Conservation (phyloP, 73 alveolate genomes). For the Effrenium voratum region DNA sequence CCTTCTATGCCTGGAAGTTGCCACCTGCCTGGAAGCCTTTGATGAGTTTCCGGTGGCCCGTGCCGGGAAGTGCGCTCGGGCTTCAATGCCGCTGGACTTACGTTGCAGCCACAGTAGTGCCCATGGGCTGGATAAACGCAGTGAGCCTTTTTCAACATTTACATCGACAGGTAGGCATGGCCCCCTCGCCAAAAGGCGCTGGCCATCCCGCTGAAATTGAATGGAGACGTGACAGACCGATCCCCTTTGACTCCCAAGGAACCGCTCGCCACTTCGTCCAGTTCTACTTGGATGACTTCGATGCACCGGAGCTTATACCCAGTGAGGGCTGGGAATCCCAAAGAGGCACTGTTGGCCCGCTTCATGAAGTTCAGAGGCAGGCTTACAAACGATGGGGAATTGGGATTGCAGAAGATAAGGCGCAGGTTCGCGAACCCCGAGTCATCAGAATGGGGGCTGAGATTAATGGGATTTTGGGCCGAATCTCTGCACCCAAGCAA, state of each 20-base stretch:
- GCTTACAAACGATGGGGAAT: not conserved
- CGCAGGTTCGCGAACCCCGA: not conserved
- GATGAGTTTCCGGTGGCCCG: not conserved
- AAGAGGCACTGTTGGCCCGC: not conserved
- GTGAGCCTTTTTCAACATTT: slow-evolving; percentile 30
- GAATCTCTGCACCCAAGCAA: not conserved
- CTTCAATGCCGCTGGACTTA: not conserved
- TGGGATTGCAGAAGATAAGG: not conserved
- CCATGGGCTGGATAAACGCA: slow-evolving; percentile 4
- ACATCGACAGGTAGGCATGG: slow-evolving; percentile 36
- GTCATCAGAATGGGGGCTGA: slow-evolving; percentile 17
- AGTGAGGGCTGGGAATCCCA: not conserved
- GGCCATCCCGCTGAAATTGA: not conserved
- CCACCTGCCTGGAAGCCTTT: not conserved
- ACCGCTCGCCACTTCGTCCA: not conserved
- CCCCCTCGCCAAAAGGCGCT: not conserved
- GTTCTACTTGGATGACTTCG: slow-evolving; percentile 47
- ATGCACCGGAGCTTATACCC: not conserved
- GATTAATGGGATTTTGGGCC: not conserved
- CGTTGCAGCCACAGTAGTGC: not conserved
- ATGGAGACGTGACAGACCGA: not conserved
- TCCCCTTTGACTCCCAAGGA: not conserved
- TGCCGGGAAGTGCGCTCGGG: not conserved
- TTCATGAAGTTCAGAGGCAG: not conserved
- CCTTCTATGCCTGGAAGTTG: slow-evolving; percentile 13